Evolutionary conservation across 2,329 filamentous ascomycete species (phyloP), one percentile per base, ranked within the genome.

Genomic region (Helotiales sp.): DNA sequence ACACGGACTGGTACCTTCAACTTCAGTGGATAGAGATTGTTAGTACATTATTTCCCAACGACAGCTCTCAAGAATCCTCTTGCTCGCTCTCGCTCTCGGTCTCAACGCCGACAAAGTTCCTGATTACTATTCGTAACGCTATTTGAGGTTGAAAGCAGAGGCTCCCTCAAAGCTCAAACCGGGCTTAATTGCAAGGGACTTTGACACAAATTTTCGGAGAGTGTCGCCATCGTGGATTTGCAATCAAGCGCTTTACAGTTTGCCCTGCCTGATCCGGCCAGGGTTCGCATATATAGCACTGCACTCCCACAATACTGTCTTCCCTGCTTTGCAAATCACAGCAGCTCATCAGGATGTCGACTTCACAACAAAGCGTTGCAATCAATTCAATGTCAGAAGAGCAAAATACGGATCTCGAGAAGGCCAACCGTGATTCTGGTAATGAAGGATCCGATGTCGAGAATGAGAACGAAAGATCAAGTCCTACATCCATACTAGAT

Each of bases 371-470:
- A 25, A 44, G 40, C n/a, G 19, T 44, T 44, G 22, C 9, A 6
- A 40, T 17, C 10, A 17, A 6, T 7, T 24, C 19, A 13, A 25
- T 25, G 6, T 3, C 40, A 44, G 40, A 44, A 8, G 40, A 44
- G n/a, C 24, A 44, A 7, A 24, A 44, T 12, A 44, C 40, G 12
- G 47, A 54, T 22, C 22, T 36, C 1, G 58, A 60, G 17, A 57
- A 60, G 30, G 38, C 47, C 0, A 52, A 51, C 6, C 1, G 24
- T 12, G 24, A 54, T 22, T 42, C 55, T 19, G 33, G 19, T 5
- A 29, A 31, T 13, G 46, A 27, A 31, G 5, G 19, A 44, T 30
- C 12, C 3, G 55, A 61, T 51, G 19, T 56, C 15, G 55, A 58
- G n/a, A 55, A 55, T 40, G 44, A 17, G 15, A 34, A 30, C 7